Conservation (phyloP, 2,329 filamentous ascomycete genomes). For the Aspergillus vadensis region DNA sequence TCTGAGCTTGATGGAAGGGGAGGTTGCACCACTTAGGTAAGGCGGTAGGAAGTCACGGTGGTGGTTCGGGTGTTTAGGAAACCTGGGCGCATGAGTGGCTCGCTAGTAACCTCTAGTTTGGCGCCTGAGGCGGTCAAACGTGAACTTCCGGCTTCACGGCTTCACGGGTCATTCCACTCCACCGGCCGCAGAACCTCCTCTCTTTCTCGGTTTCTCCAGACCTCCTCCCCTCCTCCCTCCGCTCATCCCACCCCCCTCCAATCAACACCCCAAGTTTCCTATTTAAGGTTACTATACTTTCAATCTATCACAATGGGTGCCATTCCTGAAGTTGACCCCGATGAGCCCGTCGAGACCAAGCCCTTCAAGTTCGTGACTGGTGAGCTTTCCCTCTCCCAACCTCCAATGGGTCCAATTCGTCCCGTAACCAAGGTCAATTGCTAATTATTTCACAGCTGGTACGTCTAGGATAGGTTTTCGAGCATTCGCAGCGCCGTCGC, state of each 20-base stretch:
- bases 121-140: slow-evolving; percentile 39
- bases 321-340: slow-evolving; percentile 60
- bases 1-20: slow-evolving; percentile 20
- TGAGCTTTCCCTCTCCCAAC: slow-evolving; percentile 53
- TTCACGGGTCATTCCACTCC: slow-evolving; percentile 36
- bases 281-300: slow-evolving; percentile 21
- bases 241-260: slow-evolving; percentile 15
- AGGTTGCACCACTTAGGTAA: slow-evolving; percentile 22
- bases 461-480: slow-evolving; percentile 32
- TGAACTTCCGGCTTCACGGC: slow-evolving; percentile 34
- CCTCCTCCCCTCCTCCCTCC: slow-evolving; percentile 21
- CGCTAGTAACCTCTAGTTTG: slow-evolving; percentile 26
- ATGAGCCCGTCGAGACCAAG: slow-evolving; percentile 87
- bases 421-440: slow-evolving; percentile 37
- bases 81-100: slow-evolving; percentile 38
- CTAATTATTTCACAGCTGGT: slow-evolving; percentile 53
- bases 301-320: slow-evolving; percentile 76
- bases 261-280: slow-evolving; percentile 19
- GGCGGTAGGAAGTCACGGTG: background rate
- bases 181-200: slow-evolving; percentile 34
- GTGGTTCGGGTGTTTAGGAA: slow-evolving; percentile 40
- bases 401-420: slow-evolving; percentile 24
- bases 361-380: slow-evolving; percentile 99
- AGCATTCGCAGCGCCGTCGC: slow-evolving; percentile 17
- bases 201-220: slow-evolving; percentile 27